Evolutionary conservation across 1,284 basidiomycete genomes (phyloP), one percentile per base, ranked within the genome.

Genomic region (Amylostereum areolatum): DNA sequence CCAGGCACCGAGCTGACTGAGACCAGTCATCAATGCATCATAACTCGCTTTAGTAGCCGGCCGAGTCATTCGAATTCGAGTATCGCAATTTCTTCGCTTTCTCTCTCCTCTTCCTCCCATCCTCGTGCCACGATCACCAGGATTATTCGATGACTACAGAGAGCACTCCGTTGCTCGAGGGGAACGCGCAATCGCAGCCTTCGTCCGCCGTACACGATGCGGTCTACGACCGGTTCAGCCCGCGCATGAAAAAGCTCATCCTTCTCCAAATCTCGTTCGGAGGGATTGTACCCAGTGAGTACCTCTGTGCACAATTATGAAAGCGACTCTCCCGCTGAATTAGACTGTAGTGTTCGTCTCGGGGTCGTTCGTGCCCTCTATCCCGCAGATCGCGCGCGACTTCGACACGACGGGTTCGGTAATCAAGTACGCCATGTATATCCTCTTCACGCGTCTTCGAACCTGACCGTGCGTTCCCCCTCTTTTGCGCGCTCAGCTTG

Each of bases 311-410:
- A 32, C 30, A 28, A 28, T 48, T 9, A 53, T 33, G 27, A 25
- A 39, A 24, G 28, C 42, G 33, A 43, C 27, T 40, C 36, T 52
- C 12, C 12, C 12, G 30, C 31, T 34, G 32, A 6, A 29, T 31
- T 27, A 24, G 29, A 40, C n/a, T n/a, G n/a, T 39, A 89, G 85
- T 85, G 29, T 80, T 89, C 59, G 77, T 85, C 0, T 74, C 80
- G 2, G 79, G 81, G 4, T 77, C 80, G 2, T 87, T 89, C 63
- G 71, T 85, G 2, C 87, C 86, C 0, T 76, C 78, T 0, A 85
- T 89, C 43, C 82, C 83, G 0, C 71, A 81, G 50, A 80, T 89
- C 53, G 75, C 82, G 0, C 62, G 66, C 25, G 85, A 89, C 49
- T 66, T 89, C 6, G 50, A 75, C 33, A 75, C 83, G 0, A 78